Conservation (phyloP, 345 rosid genomes). For the Turnera subulata region DNA sequence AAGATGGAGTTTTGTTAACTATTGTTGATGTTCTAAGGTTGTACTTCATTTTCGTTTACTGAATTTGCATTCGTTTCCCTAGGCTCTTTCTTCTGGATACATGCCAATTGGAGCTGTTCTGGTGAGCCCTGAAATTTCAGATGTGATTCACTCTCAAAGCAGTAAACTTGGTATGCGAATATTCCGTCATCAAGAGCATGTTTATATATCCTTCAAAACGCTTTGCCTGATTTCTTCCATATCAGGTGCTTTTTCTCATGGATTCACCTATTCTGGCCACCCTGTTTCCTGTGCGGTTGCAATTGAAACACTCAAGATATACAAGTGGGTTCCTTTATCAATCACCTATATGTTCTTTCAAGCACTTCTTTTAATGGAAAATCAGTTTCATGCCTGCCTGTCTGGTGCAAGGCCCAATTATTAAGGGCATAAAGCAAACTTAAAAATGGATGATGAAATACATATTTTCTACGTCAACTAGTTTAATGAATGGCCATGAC, state of each 20-base stretch:
- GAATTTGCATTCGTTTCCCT: conserved; percentile 13
- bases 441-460: too few species aligned
- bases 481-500: too few species aligned
- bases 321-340: conserved; percentile 46
- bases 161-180: conserved; percentile 71
- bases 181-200: not conserved
- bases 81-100: conserved; percentile 95
- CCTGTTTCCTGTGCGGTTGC: conserved; percentile 95
- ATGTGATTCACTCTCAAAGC: conserved; percentile 89
- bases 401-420: too few species aligned
- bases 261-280: conserved; percentile 96
- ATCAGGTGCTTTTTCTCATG: conserved; percentile 82
- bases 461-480: too few species aligned
- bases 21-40: too few species aligned
- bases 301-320: conserved; percentile 65
- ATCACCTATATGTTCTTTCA: too few species aligned
- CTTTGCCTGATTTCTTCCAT: conserved; percentile 9
- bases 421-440: too few species aligned
- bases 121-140: conserved; percentile 77
- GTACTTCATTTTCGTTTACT: not conserved
- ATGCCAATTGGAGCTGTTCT: conserved; percentile 94
- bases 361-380: too few species aligned
- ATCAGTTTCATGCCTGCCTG: too few species aligned
- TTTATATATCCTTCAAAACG: not conserved
- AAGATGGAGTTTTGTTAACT: too few species aligned